These are phyloP conservation scores for Globisporangium rhizosaccharum DNA, from an alignment of 352 stramenopile genomes.

Conservation along the genomic window DNA sequence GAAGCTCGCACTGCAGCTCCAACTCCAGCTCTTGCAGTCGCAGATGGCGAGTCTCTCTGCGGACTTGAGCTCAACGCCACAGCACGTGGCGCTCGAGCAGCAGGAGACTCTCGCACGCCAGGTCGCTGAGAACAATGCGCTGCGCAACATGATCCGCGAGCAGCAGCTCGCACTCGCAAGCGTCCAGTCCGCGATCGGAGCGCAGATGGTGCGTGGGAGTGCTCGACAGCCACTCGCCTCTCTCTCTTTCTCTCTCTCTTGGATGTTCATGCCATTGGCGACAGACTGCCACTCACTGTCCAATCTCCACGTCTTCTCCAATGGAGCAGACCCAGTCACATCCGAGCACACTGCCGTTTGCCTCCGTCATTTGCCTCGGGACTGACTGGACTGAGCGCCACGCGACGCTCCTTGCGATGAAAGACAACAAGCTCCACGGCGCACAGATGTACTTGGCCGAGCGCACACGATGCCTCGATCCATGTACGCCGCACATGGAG, in stretches of 20 bases:
- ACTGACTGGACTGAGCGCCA: background rate
- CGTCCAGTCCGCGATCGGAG: background rate
- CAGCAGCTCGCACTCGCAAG: background rate
- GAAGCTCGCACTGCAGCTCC: no score
- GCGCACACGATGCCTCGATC: slow-evolving; percentile 7
- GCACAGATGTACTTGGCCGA: background rate
- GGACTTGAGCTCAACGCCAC: background rate
- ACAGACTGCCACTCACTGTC: background rate
- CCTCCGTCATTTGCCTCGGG: background rate
- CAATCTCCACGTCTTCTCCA: background rate
- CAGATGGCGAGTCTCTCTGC: background rate
- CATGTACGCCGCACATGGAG: background rate
- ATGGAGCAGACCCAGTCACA: background rate
- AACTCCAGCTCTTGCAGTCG: no score
- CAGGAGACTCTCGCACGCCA: background rate
- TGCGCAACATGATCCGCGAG: background rate
- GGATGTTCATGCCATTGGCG: background rate
- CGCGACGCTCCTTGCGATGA: slow-evolving; percentile 13
- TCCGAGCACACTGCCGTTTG: background rate
- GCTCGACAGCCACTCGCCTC: no score
- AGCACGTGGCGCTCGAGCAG: background rate
- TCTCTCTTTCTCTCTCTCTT: background rate
- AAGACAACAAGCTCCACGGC: slow-evolving; percentile 9
- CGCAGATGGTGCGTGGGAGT: background rate
- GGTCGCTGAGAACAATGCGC: background rate